These are phyloP conservation scores for Boletus coccyginus DNA, from an alignment of 768 basidiomycete genomes.

Conservation along the genomic window DNA sequence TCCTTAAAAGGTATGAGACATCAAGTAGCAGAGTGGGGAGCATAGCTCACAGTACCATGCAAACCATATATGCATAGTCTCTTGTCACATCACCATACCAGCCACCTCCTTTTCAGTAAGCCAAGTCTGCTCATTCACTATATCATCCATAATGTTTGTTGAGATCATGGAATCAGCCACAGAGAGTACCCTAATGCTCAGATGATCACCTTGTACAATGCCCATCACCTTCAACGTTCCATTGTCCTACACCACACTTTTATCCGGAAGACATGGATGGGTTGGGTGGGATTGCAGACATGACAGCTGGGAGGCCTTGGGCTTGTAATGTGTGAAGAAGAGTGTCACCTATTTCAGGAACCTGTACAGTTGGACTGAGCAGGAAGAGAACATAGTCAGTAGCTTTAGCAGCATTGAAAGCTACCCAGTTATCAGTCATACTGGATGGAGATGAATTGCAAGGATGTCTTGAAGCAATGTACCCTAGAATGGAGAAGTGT, in stretches of 20 bases:
- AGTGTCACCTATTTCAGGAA: conserved; percentile 81
- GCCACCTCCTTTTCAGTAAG: conserved; percentile 96
- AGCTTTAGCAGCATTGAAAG: conserved; percentile 81
- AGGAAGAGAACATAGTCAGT: conserved; percentile 90
- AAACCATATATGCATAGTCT: neutral
- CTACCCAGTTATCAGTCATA: conserved; percentile 70
- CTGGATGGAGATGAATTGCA: conserved; percentile 81
- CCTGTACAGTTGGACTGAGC: conserved; percentile 79
- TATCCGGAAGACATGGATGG: conserved; percentile 50
- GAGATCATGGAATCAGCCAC: conserved; percentile 85
- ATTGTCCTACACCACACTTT: conserved; percentile 60
- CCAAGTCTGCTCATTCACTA: conserved; percentile 97
- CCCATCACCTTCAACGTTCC: conserved; percentile 76
- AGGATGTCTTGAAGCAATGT: conserved; percentile 85
- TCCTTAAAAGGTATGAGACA: too few species aligned
- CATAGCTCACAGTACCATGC: too few species aligned
- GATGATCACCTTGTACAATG: conserved; percentile 67
- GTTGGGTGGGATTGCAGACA: conserved; percentile 67
- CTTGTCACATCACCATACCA: conserved; percentile 27
- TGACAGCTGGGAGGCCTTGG: conserved; percentile 83
- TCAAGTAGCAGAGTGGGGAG: too few species aligned
- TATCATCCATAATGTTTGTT: conserved; percentile 82
- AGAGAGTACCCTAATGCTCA: conserved; percentile 66
- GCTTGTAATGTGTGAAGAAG: conserved; percentile 87
- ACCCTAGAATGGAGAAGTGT: conserved; percentile 45